phyloP scores from a whole-genome alignment of 805 yeast species.

The Candida arabinofermentans region DNA sequence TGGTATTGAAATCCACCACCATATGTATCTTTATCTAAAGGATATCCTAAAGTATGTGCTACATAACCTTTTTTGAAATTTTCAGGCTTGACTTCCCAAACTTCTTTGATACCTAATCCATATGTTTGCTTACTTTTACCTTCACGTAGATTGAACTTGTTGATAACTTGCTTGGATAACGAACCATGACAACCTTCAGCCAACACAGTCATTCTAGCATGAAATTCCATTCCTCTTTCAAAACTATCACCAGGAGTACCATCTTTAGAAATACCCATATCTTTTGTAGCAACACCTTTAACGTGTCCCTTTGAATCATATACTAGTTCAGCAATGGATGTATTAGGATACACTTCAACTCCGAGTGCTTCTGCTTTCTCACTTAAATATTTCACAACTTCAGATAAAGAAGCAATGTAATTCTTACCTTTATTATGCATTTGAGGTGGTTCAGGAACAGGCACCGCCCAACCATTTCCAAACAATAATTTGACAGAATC shows the following conservation, averaged over 20 bases:
- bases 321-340: constrained; percentile 76
- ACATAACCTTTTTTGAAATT: constrained; percentile 79
- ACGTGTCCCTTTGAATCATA: constrained; percentile 61
- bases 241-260: constrained; percentile 80
- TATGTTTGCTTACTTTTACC: constrained; percentile 77
- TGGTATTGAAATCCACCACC: constrained; percentile 99
- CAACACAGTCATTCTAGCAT: constrained; percentile 79
- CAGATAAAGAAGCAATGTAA: constrained; percentile 78
- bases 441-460: constrained; percentile 92
- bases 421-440: constrained; percentile 78
- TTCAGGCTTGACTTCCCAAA: constrained; percentile 89
- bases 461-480: constrained; percentile 47
- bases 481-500: constrained; percentile 74
- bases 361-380: constrained; percentile 92
- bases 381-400: constrained; percentile 75
- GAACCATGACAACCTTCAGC: constrained; percentile 99
- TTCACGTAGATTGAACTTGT: constrained; percentile 62
- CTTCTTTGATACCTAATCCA: constrained; percentile 94
- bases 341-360: constrained; percentile 89
- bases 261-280: constrained; percentile 74
- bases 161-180: constrained; percentile 70
- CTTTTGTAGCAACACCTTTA: constrained; percentile 90
- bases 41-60: constrained; percentile 87
- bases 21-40: constrained; percentile 66
- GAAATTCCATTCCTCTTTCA: constrained; percentile 97